These are phyloP conservation scores for Rhizopogon vesiculosus DNA, from an alignment of 768 basidiomycete species.

Conservation along the genomic window DNA sequence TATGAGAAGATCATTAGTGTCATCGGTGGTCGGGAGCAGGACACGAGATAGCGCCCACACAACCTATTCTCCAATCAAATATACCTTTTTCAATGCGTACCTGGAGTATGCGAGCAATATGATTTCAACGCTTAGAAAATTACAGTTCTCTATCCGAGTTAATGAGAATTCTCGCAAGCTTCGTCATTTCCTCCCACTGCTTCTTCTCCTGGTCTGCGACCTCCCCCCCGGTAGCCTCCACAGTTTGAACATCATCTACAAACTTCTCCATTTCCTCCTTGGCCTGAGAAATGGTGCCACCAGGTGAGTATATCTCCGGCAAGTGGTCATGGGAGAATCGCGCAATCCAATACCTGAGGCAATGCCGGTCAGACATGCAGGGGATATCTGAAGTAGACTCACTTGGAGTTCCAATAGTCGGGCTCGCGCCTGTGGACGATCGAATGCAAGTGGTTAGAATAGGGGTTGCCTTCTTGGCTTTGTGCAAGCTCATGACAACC, in stretches of 20 bases:
- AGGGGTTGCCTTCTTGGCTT: conserved; percentile 14
- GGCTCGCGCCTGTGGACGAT: conserved; percentile 21
- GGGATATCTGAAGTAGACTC: neutral
- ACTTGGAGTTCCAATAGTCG: conserved; percentile 14
- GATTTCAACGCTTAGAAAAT: neutral
- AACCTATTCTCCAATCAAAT: neutral
- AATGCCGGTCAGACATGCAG: neutral
- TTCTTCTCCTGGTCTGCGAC: conserved; percentile 11
- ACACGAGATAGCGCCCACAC: neutral
- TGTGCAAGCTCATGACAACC: conserved; percentile 16
- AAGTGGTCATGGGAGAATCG: conserved; percentile 14
- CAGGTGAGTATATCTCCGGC: conserved; percentile 11
- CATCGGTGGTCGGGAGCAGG: conserved; percentile 30
- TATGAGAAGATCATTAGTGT: conserved; percentile 77
- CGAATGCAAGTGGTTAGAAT: conserved; percentile 17
- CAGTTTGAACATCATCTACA: conserved; percentile 10
- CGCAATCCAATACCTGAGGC: conserved; percentile 12
- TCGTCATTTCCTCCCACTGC: conserved; percentile 17
- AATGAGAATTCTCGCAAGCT: conserved; percentile 13
- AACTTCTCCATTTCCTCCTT: conserved; percentile 6
- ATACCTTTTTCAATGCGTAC: too few species aligned
- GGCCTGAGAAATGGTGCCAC: conserved; percentile 7
- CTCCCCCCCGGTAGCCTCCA: conserved; percentile 6
- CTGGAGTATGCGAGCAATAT: neutral
- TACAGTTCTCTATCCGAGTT: neutral